Evolutionary conservation across 2,329 filamentous ascomycete species (phyloP).

Genomic region (Exserohilum rostratum): DNA sequence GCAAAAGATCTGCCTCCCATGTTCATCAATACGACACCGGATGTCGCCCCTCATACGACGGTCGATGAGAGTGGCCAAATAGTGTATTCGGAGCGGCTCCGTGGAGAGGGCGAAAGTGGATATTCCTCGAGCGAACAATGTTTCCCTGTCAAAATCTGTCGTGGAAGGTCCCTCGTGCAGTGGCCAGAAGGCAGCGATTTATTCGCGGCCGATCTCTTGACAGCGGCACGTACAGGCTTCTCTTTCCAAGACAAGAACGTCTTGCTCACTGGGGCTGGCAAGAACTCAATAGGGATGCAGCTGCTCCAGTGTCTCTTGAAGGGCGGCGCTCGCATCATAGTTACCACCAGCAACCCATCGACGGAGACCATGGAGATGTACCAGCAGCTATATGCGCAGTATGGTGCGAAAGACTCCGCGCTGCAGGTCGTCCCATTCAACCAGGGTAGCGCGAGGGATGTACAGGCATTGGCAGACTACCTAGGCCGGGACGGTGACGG

Average conservation of each 20-base stretch:
- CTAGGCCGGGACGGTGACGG: slow-evolving; percentile 92
- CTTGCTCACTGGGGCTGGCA: slow-evolving; percentile 97
- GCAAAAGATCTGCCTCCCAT: no score
- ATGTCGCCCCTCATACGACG: no score
- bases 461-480: slow-evolving; percentile 90
- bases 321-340: slow-evolving; percentile 93
- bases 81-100: no score
- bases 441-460: slow-evolving; percentile 96
- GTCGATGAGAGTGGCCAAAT: no score
- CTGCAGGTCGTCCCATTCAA: slow-evolving; percentile 99
- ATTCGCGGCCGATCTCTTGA: slow-evolving; percentile 89
- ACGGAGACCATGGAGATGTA: slow-evolving; percentile 99
- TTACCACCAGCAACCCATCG: slow-evolving; percentile 97
- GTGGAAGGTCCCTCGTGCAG: no score
- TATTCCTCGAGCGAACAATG: no score
- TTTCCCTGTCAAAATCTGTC: no score
- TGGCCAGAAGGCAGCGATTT: slow-evolving; percentile 93
- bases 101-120: no score
- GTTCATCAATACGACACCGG: no score
- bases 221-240: slow-evolving; percentile 83
- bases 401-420: slow-evolving; percentile 90
- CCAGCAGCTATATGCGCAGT: slow-evolving; percentile 96
- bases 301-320: slow-evolving; percentile 95
- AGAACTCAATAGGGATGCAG: slow-evolving; percentile 95
- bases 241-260: slow-evolving; percentile 94